These are phyloP conservation scores for Rhizopus sp. DNA, from an alignment of 371 early-diverging fungal genomes.

Conservation along the genomic window DNA sequence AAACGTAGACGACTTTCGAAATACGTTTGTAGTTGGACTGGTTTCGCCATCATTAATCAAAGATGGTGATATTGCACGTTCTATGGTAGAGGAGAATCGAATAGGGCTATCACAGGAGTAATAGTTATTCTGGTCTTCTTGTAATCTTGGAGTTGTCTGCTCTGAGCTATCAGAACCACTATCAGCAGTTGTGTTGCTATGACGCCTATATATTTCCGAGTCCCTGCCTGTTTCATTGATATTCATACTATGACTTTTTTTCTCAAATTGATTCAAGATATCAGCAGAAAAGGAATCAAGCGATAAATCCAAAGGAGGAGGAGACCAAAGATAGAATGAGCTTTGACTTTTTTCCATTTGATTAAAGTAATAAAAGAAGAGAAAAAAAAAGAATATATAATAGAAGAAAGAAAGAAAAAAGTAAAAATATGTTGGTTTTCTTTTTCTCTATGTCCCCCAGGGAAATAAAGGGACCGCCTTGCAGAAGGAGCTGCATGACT, in stretches of 20 bases:
- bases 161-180: not conserved
- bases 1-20: slow-evolving; percentile 17
- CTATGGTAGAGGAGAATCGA: not conserved
- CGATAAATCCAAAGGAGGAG: slow-evolving; percentile 21
- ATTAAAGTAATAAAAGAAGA: slow-evolving; percentile 5
- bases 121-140: not conserved
- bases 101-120: not conserved
- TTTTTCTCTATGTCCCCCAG: not conserved
- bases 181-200: not conserved
- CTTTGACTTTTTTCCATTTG: slow-evolving; percentile 15
- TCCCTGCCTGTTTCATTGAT: not conserved
- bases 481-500: slow-evolving; percentile 5
- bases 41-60: not conserved
- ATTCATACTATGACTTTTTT: slow-evolving; percentile 5
- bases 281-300: slow-evolving; percentile 35
- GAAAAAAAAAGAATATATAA: slow-evolving; percentile 1
- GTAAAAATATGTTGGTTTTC: not conserved
- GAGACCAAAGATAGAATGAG: slow-evolving; percentile 24
- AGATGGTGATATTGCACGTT: not conserved
- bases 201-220: no score
- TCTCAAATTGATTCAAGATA: slow-evolving; percentile 31
- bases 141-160: no score
- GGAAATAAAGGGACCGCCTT: not conserved
- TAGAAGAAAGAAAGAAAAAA: slow-evolving; percentile 7
- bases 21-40: slow-evolving; percentile 8